These are phyloP conservation scores for Naganishia vishniacii DNA, from an alignment of 768 basidiomycete species.

Conservation along the genomic window DNA sequence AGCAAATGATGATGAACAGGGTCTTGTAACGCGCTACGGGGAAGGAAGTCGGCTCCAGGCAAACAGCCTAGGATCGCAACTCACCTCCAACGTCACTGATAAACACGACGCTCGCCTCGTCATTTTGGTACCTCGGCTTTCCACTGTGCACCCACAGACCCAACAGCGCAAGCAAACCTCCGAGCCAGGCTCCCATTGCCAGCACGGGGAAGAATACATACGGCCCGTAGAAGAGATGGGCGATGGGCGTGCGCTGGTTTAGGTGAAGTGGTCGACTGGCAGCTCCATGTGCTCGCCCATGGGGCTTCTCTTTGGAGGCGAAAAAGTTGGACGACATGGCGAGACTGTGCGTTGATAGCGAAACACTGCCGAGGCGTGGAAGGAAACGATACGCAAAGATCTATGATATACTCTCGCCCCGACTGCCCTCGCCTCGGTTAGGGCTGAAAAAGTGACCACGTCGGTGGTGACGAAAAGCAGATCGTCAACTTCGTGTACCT, in stretches of 20 bases:
- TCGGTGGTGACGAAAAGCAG: no score
- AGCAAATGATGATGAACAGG: constrained; percentile 34
- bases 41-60: neutral
- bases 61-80: neutral
- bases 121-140: constrained; percentile 43
- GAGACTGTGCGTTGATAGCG: no score
- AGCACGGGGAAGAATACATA: constrained; percentile 30
- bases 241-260: constrained; percentile 37
- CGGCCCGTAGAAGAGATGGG: constrained; percentile 44
- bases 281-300: neutral
- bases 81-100: constrained; percentile 48
- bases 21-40: constrained; percentile 22
- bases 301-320: constrained; percentile 21
- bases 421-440: no score
- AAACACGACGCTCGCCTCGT: constrained; percentile 45
- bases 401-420: no score
- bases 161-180: constrained; percentile 42
- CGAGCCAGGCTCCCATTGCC: constrained; percentile 38
- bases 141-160: constrained; percentile 40
- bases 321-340: constrained; percentile 12
- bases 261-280: constrained; percentile 31
- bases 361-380: no score
- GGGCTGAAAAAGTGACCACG: no score
- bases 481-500: no score
- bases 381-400: no score